A percentile compares a stretch with the other conserved stretches of the same genome.
These are phyloP conservation scores for Aphanomyces astaci DNA, from an alignment of 352 stramenopile genomes.

Conservation along the genomic window DNA sequence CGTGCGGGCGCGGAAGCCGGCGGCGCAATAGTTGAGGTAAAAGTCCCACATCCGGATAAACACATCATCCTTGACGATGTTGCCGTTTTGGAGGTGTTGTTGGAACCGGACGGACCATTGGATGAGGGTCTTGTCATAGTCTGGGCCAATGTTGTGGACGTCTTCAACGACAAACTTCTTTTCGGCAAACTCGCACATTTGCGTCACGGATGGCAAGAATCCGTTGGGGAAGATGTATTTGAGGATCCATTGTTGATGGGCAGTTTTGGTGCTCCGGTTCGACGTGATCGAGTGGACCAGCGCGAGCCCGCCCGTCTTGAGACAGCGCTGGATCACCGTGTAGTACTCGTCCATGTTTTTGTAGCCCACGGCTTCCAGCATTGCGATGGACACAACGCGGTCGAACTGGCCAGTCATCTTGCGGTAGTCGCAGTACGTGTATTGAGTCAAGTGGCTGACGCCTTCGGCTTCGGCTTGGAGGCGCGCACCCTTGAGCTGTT, in stretches of 20 bases:
- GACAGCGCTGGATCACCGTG: conserved; percentile 63
- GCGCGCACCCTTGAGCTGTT: conserved; percentile 81
- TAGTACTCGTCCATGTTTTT: conserved; percentile 87
- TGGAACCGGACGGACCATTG: conserved; percentile 85
- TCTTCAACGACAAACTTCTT: conserved; percentile 76
- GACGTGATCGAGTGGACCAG: conserved; percentile 79
- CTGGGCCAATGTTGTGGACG: conserved; percentile 76
- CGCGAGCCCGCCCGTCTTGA: conserved; percentile 69
- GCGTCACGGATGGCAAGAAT: conserved; percentile 68
- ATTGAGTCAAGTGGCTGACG: conserved; percentile 77
- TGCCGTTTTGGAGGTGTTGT: conserved; percentile 60
- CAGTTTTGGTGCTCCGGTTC: conserved; percentile 77
- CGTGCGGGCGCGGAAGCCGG: conserved; percentile 81
- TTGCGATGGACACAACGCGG: conserved; percentile 81
- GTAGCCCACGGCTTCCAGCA: conserved; percentile 85
- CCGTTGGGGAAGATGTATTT: conserved; percentile 90
- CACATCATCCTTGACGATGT: conserved; percentile 67
- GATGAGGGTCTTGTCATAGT: conserved; percentile 88
- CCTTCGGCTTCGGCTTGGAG: conserved; percentile 69
- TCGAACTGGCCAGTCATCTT: conserved; percentile 84
- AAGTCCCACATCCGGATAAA: conserved; percentile 87
- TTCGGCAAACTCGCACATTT: conserved; percentile 69
- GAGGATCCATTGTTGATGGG: conserved; percentile 80
- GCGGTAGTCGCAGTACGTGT: conserved; percentile 87
- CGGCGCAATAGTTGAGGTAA: conserved; percentile 85